Evolutionary conservation across 495 filamentous ascomycete species (phyloP).

Genomic region (Emericellopsis terricola): DNA sequence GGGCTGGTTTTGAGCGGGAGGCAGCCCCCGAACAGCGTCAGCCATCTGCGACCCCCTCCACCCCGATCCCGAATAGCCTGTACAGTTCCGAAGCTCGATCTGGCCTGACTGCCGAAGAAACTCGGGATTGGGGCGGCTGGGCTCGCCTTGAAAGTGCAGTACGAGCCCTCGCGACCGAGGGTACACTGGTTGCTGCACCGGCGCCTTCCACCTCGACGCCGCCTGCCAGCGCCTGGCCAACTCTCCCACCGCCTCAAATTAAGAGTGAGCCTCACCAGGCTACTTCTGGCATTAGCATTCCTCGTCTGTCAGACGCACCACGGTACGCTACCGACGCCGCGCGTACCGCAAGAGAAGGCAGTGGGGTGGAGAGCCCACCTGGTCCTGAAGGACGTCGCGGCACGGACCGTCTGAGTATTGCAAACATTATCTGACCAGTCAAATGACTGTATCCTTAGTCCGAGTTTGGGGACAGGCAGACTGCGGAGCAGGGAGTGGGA

Average conservation of each 20-base stretch:
- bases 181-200: constrained; percentile 8
- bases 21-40: constrained; percentile 6
- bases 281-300: neutral
- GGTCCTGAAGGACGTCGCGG: constrained; percentile 15
- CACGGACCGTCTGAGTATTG: constrained; percentile 54
- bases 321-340: constrained; percentile 2
- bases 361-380: constrained; percentile 19
- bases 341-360: constrained; percentile 16
- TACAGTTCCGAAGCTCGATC: constrained; percentile 10
- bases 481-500: no score
- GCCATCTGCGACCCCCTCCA: constrained; percentile 1
- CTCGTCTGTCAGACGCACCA: constrained; percentile 1
- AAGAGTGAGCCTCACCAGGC: neutral
- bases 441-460: neutral
- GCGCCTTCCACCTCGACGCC: constrained; percentile 3
- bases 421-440: constrained; percentile 47
- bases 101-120: constrained; percentile 27
- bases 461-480: no score
- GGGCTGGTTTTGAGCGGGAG: constrained; percentile 48
- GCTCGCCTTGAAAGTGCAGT: constrained; percentile 22
- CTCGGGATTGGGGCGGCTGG: constrained; percentile 39
- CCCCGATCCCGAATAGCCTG: constrained; percentile 8
- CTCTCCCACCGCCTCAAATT: constrained; percentile 1
- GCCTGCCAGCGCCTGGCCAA: neutral
- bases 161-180: constrained; percentile 10